A percentile compares a stretch with the other conserved stretches of the same genome.
phyloP scores from a whole-genome alignment of 2,329 filamentous ascomycete genomes.

The Bipolaris oryzae region DNA sequence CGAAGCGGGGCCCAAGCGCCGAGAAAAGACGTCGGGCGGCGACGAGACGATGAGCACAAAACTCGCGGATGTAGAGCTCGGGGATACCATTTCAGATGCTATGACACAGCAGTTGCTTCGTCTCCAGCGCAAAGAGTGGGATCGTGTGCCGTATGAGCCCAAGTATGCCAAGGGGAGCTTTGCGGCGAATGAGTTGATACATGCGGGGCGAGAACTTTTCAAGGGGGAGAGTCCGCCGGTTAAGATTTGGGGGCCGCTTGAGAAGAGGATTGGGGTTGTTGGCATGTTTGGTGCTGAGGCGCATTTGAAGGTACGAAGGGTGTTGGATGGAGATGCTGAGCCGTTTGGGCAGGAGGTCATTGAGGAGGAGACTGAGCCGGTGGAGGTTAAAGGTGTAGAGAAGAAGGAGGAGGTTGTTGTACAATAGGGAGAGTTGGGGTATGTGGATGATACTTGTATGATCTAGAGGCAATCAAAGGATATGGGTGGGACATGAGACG shows the following conservation, averaged over 20 bases:
- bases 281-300: constrained; percentile 44
- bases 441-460: constrained; percentile 18
- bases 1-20: constrained; percentile 29
- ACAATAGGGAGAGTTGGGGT: constrained; percentile 9
- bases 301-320: constrained; percentile 32
- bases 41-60: constrained; percentile 7
- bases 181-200: constrained; percentile 39
- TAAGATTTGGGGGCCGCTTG: constrained; percentile 38
- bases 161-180: constrained; percentile 45
- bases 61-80: constrained; percentile 15
- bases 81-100: constrained; percentile 31
- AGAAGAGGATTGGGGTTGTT: constrained; percentile 40
- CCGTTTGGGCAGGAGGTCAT: constrained; percentile 26
- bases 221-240: constrained; percentile 39
- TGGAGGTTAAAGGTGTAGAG: constrained; percentile 4
- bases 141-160: constrained; percentile 43
- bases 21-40: constrained; percentile 20
- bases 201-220: constrained; percentile 41
- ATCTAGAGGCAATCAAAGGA: not conserved
- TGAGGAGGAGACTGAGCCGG: constrained; percentile 4
- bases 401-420: constrained; percentile 9
- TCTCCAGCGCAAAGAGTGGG: constrained; percentile 46
- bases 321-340: constrained; percentile 28
- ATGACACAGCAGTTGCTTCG: constrained; percentile 43
- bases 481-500: no score